These are phyloP conservation scores for Penicillium olsonii DNA, from an alignment of 2,329 filamentous ascomycete genomes.

Conservation along the genomic window DNA sequence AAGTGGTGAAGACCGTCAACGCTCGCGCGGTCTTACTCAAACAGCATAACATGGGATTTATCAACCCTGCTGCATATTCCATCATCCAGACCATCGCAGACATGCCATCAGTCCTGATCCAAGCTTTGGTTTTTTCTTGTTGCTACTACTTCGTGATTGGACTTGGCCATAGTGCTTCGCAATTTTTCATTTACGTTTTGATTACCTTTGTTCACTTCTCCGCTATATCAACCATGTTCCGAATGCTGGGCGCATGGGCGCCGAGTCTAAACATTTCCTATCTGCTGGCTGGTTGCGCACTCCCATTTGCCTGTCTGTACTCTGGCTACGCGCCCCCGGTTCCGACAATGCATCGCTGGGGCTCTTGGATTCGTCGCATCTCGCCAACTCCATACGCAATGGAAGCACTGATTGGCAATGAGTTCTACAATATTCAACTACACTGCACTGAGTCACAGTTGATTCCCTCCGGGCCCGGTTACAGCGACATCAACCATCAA, in stretches of 20 bases:
- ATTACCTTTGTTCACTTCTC: background rate
- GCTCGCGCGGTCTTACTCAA: background rate
- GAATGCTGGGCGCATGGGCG: conserved; percentile 3
- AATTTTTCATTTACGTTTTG: conserved; percentile 1
- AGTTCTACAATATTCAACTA: conserved; percentile 60
- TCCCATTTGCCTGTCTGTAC: background rate
- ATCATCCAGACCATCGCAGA: background rate
- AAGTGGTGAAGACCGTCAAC: background rate
- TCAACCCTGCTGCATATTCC: background rate
- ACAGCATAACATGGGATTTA: background rate
- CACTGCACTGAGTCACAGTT: conserved; percentile 54
- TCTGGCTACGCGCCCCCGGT: background rate
- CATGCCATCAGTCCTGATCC: background rate
- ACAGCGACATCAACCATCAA: conserved; percentile 49
- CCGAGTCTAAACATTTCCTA: background rate
- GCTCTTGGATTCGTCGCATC: conserved; percentile 40
- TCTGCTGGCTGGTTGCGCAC: background rate
- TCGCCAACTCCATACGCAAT: conserved; percentile 67
- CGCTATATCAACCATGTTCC: background rate
- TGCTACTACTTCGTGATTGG: conserved; percentile 4
- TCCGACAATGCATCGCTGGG: conserved; percentile 4
- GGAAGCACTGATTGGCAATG: conserved; percentile 65
- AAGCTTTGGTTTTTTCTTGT: background rate
- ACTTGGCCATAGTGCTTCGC: background rate
- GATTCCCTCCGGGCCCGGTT: conserved; percentile 49